Base-by-base conservation (phyloP, 495 filamentous ascomycete genomes). In the Daldinia decipiens region DNA sequence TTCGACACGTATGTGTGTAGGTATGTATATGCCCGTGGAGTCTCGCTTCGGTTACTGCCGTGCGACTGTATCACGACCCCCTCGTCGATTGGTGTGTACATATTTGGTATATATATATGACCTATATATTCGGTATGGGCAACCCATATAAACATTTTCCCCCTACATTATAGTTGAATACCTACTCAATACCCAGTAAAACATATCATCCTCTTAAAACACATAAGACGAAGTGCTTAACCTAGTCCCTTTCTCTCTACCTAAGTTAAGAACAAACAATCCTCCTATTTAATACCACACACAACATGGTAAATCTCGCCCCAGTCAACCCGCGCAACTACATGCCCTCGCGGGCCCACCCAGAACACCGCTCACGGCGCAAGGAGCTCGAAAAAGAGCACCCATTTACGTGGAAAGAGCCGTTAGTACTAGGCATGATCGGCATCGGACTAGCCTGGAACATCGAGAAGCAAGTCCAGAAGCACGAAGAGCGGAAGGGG, bases 321-420 rank as follows among this genome's bases (percentile, higher is more conserved):
- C 61, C 70, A 27, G 51, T 45, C 57, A 38, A 73, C 65, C 70
- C 70, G 0, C 65, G 64, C 26, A 36, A 21, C 34, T 69, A 69
- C 45, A 17, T 75, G 2, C 76, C 77, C 2, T 79, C 77, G 11
- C 74, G 68, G 24, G 78, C 78, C 1, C 71, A 80, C 54, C 76
- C 77, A 0, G 69, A 78, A 47, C 70, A 78, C 45, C 78, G 77
- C n/a, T 57, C 65, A 6, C 26, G 34, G 19, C 75, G 75, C 57
- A 77, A 77, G 59, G 47, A 74, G 21, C 67, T 77, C 27, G 75
- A 77, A 19, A 75, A 75, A 31, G 43, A 72, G 36, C 59, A 70
- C 55, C 62, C 67, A 0, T 71, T 77, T 62, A 59, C 65, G 34
- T 72, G 71, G 60, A 72, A 55, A 3, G 70, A 71, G 50, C 70